Conservation (phyloP, 164 flowering plant genomes). For the Aristolochia fimbriata region DNA sequence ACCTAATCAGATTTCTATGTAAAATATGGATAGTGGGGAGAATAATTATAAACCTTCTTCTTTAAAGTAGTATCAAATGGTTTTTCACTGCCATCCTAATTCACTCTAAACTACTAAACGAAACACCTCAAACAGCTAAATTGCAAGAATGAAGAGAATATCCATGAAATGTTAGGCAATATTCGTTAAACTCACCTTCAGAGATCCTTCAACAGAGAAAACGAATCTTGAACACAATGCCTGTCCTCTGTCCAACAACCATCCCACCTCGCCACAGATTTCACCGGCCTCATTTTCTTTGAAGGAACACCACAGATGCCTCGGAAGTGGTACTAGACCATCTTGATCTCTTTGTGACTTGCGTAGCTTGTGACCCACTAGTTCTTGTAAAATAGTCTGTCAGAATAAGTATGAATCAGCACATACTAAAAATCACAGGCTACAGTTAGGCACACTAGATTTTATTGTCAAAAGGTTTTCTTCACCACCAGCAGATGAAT, state of each 20-base stretch:
- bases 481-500: too few relatives aligned
- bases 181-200: slow-evolving; percentile 43
- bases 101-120: too few relatives aligned
- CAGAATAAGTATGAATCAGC: slow-evolving; percentile 2
- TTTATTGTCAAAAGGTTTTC: too few relatives aligned
- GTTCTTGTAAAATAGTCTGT: slow-evolving; percentile 40
- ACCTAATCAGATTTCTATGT: too few relatives aligned
- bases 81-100: too few relatives aligned
- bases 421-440: not conserved
- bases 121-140: too few relatives aligned
- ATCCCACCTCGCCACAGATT: slow-evolving; percentile 57
- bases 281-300: slow-evolving; percentile 35
- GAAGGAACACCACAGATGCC: slow-evolving; percentile 74
- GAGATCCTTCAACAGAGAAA: slow-evolving; percentile 35
- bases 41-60: too few relatives aligned
- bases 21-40: too few relatives aligned
- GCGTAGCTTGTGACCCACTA: slow-evolving; percentile 21
- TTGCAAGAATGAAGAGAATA: not conserved
- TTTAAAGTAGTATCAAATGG: too few relatives aligned
- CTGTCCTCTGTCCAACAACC: slow-evolving; percentile 49
- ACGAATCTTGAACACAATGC: slow-evolving; percentile 67
- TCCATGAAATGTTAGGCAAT: not conserved
- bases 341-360: slow-evolving; percentile 36
- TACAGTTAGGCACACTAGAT: too few relatives aligned
- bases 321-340: slow-evolving; percentile 54